A percentile compares a stretch with the other conserved stretches of the same genome.
phyloP scores from a whole-genome alignment of 805 yeast species.

The Monosporozyma solicola region DNA sequence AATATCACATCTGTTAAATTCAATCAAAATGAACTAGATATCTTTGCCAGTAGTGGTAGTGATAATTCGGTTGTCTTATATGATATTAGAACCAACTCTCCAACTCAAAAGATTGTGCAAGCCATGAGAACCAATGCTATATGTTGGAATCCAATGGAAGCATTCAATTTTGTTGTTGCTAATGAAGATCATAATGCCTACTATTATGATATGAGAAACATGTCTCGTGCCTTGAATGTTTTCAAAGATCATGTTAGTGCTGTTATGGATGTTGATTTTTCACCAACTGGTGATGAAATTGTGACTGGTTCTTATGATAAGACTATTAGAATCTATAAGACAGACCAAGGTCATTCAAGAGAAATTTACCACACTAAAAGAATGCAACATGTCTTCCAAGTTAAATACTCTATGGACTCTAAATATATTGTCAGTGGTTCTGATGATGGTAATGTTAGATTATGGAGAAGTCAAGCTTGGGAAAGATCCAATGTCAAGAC shows the following conservation, averaged over 20 bases:
- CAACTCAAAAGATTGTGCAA: slow-evolving; percentile 84
- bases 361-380: slow-evolving; percentile 95
- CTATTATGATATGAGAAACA: slow-evolving; percentile 92
- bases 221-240: slow-evolving; percentile 71
- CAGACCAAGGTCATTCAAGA: slow-evolving; percentile 80
- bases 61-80: slow-evolving; percentile 87
- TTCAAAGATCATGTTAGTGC: slow-evolving; percentile 95
- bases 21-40: slow-evolving; percentile 81
- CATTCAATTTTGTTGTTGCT: slow-evolving; percentile 84
- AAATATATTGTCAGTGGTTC: slow-evolving; percentile 83
- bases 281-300: slow-evolving; percentile 94
- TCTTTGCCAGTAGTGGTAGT: slow-evolving; percentile 81
- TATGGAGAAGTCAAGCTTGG: slow-evolving; percentile 87
- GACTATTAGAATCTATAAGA: slow-evolving; percentile 72
- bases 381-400: slow-evolving; percentile 90
- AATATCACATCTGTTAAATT: slow-evolving; percentile 74
- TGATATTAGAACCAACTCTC: slow-evolving; percentile 83
- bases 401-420: slow-evolving; percentile 80
- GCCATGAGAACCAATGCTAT: slow-evolving; percentile 75
- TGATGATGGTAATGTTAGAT: slow-evolving; percentile 89
- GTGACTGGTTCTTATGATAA: slow-evolving; percentile 95
- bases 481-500: slow-evolving; percentile 78
- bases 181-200: slow-evolving; percentile 93
- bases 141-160: slow-evolving; percentile 97
- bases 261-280: slow-evolving; percentile 86